These are phyloP conservation scores for Exophiala aquamarina DNA, from an alignment of 2,329 filamentous ascomycete species.

Conservation along the genomic window DNA sequence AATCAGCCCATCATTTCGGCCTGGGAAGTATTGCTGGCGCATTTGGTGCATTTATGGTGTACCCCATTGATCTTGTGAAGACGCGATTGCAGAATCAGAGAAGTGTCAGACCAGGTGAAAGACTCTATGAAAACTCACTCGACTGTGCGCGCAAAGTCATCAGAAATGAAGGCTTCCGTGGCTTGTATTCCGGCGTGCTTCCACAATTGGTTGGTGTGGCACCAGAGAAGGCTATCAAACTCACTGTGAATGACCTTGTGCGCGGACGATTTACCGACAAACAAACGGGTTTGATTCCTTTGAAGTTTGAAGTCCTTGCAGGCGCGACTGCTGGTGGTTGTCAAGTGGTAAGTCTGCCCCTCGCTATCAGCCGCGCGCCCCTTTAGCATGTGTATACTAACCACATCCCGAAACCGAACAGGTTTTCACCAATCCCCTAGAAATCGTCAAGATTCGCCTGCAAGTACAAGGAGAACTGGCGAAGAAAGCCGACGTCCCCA, in stretches of 20 bases:
- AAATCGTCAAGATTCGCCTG: conserved; percentile 98
- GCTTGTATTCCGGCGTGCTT: conserved; percentile 90
- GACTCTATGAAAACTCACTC: conserved; percentile 93
- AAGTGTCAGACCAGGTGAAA: conserved; percentile 74
- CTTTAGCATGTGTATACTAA: too few relatives aligned
- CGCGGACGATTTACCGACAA: conserved; percentile 72
- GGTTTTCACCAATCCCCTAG: conserved; percentile 96
- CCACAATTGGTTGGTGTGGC: conserved; percentile 96
- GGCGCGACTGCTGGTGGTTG: conserved; percentile 89
- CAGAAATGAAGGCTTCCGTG: conserved; percentile 83
- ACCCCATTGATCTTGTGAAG: conserved; percentile 98
- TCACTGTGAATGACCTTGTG: conserved; percentile 95
- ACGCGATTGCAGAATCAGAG: conserved; percentile 98
- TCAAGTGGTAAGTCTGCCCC: conserved; percentile 77
- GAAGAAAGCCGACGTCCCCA: conserved; percentile 79
- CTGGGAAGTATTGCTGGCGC: conserved; percentile 89
- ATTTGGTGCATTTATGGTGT: conserved; percentile 99
- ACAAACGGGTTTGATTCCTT: conserved; percentile 70
- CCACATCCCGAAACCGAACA: conserved; percentile 35
- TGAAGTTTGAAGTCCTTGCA: conserved; percentile 74
- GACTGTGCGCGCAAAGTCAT: conserved; percentile 94
- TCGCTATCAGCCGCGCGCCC: not conserved
- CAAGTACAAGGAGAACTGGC: conserved; percentile 96
- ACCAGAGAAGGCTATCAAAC: conserved; percentile 99
- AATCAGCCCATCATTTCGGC: conserved; percentile 85